phyloP scores from a whole-genome alignment of 2,329 filamentous ascomycete genomes.

The Hypoxylon sp. region DNA sequence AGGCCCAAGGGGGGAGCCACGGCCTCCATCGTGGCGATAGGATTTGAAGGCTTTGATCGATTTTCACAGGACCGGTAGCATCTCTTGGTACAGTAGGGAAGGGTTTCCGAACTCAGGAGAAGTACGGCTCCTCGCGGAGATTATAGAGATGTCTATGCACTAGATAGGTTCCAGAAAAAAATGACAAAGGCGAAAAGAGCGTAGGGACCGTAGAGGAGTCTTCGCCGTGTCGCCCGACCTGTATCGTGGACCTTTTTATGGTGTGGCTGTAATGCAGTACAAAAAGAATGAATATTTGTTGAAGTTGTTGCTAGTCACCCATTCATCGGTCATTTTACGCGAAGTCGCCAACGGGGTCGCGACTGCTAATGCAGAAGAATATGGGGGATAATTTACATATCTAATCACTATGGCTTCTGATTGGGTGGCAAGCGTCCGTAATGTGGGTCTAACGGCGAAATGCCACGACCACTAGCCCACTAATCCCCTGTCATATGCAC shows the following conservation, averaged over 20 bases:
- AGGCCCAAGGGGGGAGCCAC: conserved; percentile 62
- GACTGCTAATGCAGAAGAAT: conserved; percentile 39
- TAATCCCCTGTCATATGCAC: conserved; percentile 1
- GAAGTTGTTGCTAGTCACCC: conserved; percentile 25
- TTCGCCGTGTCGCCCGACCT: conserved; percentile 30
- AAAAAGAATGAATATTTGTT: conserved; percentile 36
- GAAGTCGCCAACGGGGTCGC: conserved; percentile 47
- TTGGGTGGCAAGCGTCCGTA: conserved; percentile 10
- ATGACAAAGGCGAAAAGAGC: conserved; percentile 45
- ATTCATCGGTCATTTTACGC: conserved; percentile 43
- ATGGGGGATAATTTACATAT: conserved; percentile 33
- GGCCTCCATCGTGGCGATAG: conserved; percentile 64
- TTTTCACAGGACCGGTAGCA: conserved; percentile 44
- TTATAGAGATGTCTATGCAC: conserved; percentile 36
- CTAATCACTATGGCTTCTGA: conserved; percentile 21
- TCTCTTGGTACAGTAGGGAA: conserved; percentile 46
- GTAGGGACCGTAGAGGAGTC: conserved; percentile 36
- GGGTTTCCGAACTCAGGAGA: conserved; percentile 40
- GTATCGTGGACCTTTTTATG: conserved; percentile 34
- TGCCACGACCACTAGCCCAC: conserved; percentile 34
- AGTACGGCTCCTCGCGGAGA: conserved; percentile 33
- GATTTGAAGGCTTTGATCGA: conserved; percentile 35
- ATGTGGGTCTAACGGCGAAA: conserved; percentile 24
- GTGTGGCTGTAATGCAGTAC: conserved; percentile 27
- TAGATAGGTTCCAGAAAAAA: conserved; percentile 40